Base-by-base conservation (phyloP, 345 rosid species). In the Sapria himalayana region DNA sequence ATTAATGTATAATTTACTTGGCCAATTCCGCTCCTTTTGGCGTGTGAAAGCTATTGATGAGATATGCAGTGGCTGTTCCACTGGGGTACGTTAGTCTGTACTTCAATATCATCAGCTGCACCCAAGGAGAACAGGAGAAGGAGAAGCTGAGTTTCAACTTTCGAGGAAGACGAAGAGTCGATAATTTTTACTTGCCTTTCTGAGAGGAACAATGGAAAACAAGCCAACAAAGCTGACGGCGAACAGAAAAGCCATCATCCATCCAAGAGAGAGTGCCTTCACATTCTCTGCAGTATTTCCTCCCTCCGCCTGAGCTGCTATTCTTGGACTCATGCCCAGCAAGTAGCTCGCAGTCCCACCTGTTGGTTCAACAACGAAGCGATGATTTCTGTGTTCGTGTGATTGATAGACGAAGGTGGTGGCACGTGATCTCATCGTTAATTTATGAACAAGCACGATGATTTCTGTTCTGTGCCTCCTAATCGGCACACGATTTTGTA, bases 61-160 rank as follows among this genome's bases (percentile, higher is more conserved):
- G 93, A 51, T 66, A 76, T 16, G 96, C 91, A 36, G 93, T 85
- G 12, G 96, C 93, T 7, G 96, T 80, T 23, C 96, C 96, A 44
- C 93, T 80, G 11, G 96, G 93, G 40, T 85, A 80, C 39, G 91
- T 80, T 42, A 85, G 44, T 43, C 71, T 85, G 64, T 74, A 80
- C 59, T 69, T 76, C 59, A 74, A 39, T 17, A 85, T 73, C 96
- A 85, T 85, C 60, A 70, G 45, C 93, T 84, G 62, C 3, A 40
- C 46, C 39, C 13, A 22, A 39, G 15, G 18, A 11, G 21, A 37
- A 15, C 22, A 4, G 8, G 19, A 20, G n/a, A n/a, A n/a, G n/a
- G n/a, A n/a, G n/a, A n/a, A n/a, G n/a, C n/a, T n/a, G n/a, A n/a
- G n/a, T n/a, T n/a, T n/a, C 16, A 18, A 18, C 21, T 12, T 24